phyloP scores from a whole-genome alignment of 2,329 filamentous ascomycete genomes.

The Mycosphaerella sp. region DNA sequence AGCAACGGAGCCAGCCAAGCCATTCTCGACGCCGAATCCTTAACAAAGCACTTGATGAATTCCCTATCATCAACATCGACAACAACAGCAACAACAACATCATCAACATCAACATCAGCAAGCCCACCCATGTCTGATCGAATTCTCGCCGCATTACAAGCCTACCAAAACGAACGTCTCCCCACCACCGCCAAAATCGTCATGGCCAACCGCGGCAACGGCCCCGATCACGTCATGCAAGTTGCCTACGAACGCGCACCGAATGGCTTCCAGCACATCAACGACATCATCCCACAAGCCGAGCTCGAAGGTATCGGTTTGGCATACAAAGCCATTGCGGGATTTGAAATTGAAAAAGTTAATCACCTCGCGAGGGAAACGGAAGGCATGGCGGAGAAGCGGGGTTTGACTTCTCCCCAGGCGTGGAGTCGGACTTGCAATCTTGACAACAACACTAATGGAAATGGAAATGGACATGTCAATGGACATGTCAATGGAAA shows the following conservation, averaged over 20 bases:
- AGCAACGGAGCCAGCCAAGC: slow-evolving; percentile 42
- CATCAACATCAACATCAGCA: not conserved
- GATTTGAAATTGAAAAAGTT: slow-evolving; percentile 43
- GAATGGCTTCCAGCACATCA: slow-evolving; percentile 38
- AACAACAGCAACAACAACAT: no score
- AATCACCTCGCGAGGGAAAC: slow-evolving; percentile 38
- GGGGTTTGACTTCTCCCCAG: slow-evolving; percentile 19
- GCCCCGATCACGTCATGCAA: slow-evolving; percentile 44
- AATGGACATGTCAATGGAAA: not conserved
- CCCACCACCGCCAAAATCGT: slow-evolving; percentile 43
- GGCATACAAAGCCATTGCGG: slow-evolving; percentile 38
- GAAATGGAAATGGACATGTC: not conserved
- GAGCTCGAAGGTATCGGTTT: slow-evolving; percentile 24
- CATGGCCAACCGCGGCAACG: slow-evolving; percentile 43
- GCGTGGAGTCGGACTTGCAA: slow-evolving; percentile 9
- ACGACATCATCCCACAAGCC: slow-evolving; percentile 27
- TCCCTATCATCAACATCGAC: no score
- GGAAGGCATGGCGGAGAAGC: slow-evolving; percentile 24
- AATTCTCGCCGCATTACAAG: slow-evolving; percentile 32
- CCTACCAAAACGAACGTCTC: slow-evolving; percentile 38
- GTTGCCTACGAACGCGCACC: slow-evolving; percentile 42
- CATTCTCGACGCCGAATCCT: slow-evolving; percentile 40
- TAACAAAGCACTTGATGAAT: slow-evolving; percentile 31
- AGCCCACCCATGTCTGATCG: slow-evolving; percentile 17
- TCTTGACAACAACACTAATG: not conserved